Evolutionary conservation across 805 yeast genomes (phyloP).

Genomic region (Metschnikowia lochheadii): DNA sequence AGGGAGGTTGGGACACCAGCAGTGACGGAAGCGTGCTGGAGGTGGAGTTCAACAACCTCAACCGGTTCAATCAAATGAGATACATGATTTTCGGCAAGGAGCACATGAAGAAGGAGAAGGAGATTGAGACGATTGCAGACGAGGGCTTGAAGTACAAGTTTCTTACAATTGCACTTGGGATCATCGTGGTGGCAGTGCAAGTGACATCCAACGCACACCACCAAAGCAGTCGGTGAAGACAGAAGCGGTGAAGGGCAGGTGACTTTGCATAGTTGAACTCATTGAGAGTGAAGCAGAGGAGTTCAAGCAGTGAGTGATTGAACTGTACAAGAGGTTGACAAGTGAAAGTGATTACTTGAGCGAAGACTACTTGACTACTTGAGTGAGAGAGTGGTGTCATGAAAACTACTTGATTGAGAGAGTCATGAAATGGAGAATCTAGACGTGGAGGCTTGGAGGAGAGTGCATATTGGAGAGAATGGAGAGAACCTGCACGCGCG

Average conservation of each 20-base stretch:
- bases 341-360: no score
- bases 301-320: neutral
- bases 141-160: constrained; percentile 41
- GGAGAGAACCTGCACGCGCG: constrained; percentile 1
- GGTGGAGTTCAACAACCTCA: constrained; percentile 22
- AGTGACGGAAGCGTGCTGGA: constrained; percentile 14
- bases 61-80: constrained; percentile 34
- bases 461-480: no score
- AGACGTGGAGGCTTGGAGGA: no score
- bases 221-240: constrained; percentile 2
- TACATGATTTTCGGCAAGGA: constrained; percentile 31
- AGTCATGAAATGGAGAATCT: no score
- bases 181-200: constrained; percentile 36
- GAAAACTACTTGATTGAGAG: no score
- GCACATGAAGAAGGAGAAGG: constrained; percentile 15
- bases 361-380: no score
- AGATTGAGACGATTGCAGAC: constrained; percentile 29
- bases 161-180: constrained; percentile 40
- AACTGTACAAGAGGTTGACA: no score
- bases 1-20: constrained; percentile 17
- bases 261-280: no score
- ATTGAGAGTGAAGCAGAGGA: no score
- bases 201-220: constrained; percentile 27
- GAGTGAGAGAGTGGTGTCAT: no score
- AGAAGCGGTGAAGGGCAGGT: no score